Conservation (phyloP, 441 rosid species). For the Kokia cookei region DNA sequence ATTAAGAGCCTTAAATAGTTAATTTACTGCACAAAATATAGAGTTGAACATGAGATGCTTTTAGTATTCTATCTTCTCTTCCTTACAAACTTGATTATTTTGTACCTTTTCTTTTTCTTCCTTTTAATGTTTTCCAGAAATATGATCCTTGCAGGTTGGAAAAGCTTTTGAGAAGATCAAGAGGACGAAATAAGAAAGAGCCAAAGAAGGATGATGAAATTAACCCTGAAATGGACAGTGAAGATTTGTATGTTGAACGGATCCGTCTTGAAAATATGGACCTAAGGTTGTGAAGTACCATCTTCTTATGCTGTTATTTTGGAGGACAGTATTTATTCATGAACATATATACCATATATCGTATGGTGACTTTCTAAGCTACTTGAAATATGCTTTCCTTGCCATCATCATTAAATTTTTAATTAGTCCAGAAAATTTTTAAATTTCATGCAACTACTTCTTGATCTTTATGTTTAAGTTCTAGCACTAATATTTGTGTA, state of each 20-base stretch:
- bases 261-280: conserved; percentile 84
- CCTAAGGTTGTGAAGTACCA: conserved; percentile 45
- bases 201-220: conserved; percentile 72
- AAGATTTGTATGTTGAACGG: conserved; percentile 68
- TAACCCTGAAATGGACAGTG: conserved; percentile 41
- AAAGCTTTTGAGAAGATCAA: conserved; percentile 49
- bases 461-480: neutral
- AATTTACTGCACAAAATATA: neutral
- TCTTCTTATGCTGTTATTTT: neutral
- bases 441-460: neutral
- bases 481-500: neutral
- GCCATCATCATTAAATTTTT: neutral
- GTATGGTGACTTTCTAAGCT: neutral
- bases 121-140: conserved; percentile 9
- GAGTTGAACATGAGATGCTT: neutral
- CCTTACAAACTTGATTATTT: conserved; percentile 4
- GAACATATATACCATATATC: neutral
- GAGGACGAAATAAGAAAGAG: conserved; percentile 29
- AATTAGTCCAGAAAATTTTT: neutral
- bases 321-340: neutral
- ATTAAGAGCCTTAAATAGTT: neutral
- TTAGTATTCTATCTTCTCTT: neutral
- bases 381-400: conserved; percentile 1
- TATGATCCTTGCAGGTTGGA: conserved; percentile 52
- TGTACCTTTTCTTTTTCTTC: conserved; percentile 1